Percentiles rank a stretch among this genome's conserved stretches.
These are phyloP conservation scores for Yueomyces sinensis DNA, from an alignment of 805 yeast genomes.

Conservation along the genomic window DNA sequence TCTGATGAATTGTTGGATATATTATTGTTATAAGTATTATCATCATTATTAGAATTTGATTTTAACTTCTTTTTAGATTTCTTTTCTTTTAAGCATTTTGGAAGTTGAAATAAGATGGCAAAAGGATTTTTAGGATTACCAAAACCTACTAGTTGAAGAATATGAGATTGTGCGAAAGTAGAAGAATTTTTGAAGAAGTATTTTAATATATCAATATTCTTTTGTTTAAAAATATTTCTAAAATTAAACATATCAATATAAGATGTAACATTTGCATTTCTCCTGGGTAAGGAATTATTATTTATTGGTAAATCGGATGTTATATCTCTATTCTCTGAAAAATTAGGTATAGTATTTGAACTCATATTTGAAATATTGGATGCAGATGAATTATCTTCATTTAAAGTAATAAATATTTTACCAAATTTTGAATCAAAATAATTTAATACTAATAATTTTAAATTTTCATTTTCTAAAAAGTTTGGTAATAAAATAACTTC, in stretches of 20 bases:
- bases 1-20: neutral
- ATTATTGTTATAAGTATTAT: neutral
- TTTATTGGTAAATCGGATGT: neutral
- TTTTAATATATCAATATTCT: constrained; percentile 27
- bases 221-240: constrained; percentile 27
- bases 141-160: constrained; percentile 63
- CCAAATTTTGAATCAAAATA: constrained; percentile 55
- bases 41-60: constrained; percentile 7
- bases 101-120: constrained; percentile 58
- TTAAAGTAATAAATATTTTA: neutral
- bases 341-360: neutral
- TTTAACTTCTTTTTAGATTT: constrained; percentile 53
- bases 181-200: constrained; percentile 72
- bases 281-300: neutral
- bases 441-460: constrained; percentile 45
- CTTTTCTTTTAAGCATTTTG: constrained; percentile 58
- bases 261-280: neutral
- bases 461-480: constrained; percentile 39
- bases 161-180: constrained; percentile 62
- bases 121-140: constrained; percentile 68
- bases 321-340: neutral
- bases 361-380: neutral
- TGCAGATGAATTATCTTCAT: neutral
- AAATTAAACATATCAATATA: constrained; percentile 34
- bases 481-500: constrained; percentile 53